These are phyloP conservation scores for Fusarium circinatum DNA, from an alignment of 2,329 filamentous ascomycete species.

Conservation along the genomic window DNA sequence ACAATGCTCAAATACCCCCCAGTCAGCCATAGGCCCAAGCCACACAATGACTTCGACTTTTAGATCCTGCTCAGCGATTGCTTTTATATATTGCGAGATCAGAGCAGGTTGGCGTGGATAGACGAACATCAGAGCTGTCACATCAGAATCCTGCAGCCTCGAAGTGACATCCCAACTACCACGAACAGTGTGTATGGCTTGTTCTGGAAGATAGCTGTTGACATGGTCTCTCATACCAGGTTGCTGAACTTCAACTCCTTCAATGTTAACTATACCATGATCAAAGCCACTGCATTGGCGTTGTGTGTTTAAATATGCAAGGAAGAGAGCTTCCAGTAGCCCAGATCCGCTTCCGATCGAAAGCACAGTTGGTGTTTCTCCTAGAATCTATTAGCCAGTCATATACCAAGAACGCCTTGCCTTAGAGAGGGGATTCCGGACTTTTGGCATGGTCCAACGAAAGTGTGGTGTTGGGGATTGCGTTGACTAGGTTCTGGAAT, in stretches of 20 bases:
- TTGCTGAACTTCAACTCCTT: conserved; percentile 45
- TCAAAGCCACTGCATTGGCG: neutral
- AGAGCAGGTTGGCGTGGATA: conserved; percentile 48
- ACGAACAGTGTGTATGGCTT: conserved; percentile 42
- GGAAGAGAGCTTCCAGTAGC: conserved; percentile 43
- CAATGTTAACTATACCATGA: conserved; percentile 24
- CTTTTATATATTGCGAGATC: conserved; percentile 43
- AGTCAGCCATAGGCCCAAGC: conserved; percentile 43
- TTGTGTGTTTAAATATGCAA: conserved; percentile 14
- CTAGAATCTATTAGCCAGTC: neutral
- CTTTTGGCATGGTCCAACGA: neutral
- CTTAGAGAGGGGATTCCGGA: neutral
- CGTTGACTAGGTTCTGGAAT: conserved; percentile 26
- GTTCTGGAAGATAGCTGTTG: conserved; percentile 45
- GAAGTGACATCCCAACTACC: conserved; percentile 47
- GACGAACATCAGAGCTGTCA: conserved; percentile 46
- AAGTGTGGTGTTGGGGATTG: conserved; percentile 1
- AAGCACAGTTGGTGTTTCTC: conserved; percentile 31
- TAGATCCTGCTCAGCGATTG: neutral
- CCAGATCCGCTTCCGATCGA: conserved; percentile 48
- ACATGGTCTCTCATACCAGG: conserved; percentile 7
- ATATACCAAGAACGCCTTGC: neutral
- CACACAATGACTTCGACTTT: conserved; percentile 32
- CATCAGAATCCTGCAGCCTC: conserved; percentile 38
- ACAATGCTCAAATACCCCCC: conserved; percentile 38